A percentile compares a stretch with the other conserved stretches of the same genome.
Evolutionary conservation across 2,329 filamentous ascomycete genomes (phyloP).

Genomic region (Clonostachys solani): DNA sequence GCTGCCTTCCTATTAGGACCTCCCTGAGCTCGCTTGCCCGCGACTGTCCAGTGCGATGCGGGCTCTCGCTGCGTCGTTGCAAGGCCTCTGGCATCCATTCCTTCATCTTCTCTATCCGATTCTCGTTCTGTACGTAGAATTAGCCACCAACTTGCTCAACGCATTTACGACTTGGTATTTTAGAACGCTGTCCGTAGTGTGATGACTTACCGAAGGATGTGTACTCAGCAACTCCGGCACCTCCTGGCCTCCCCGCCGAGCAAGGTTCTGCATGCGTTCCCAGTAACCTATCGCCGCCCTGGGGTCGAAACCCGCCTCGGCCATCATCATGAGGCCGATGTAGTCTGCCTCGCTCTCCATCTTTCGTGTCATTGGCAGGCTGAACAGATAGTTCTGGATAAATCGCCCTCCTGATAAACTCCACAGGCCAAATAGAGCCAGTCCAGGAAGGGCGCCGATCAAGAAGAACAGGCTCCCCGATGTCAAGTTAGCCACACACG

Average conservation of each 20-base stretch:
- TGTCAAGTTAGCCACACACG: conserved; percentile 47
- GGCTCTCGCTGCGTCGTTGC: conserved; percentile 47
- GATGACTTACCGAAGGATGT: conserved; percentile 63
- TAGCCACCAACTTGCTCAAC: not conserved
- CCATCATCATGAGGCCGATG: conserved; percentile 80
- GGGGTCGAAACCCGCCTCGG: conserved; percentile 73
- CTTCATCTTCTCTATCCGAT: conserved; percentile 60
- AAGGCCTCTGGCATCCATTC: conserved; percentile 58
- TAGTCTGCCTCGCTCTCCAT: conserved; percentile 79
- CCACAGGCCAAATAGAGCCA: conserved; percentile 29
- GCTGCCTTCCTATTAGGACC: conserved; percentile 25
- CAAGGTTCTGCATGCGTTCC: conserved; percentile 57
- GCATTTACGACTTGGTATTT: no score
- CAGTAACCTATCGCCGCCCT: conserved; percentile 62
- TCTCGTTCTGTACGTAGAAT: conserved; percentile 41
- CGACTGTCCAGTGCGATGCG: conserved; percentile 41
- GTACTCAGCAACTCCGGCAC: conserved; percentile 72
- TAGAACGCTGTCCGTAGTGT: no score
- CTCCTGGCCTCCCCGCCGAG: conserved; percentile 32
- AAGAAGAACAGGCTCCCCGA: conserved; percentile 45
- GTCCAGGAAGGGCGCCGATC: conserved; percentile 34
- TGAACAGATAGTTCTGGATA: conserved; percentile 60
- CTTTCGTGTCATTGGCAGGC: conserved; percentile 61
- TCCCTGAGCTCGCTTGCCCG: conserved; percentile 49
- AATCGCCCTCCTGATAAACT: conserved; percentile 36